These are phyloP conservation scores for Hanseniaspora clermontiae DNA, from an alignment of 805 yeast species.

Conservation along the genomic window DNA sequence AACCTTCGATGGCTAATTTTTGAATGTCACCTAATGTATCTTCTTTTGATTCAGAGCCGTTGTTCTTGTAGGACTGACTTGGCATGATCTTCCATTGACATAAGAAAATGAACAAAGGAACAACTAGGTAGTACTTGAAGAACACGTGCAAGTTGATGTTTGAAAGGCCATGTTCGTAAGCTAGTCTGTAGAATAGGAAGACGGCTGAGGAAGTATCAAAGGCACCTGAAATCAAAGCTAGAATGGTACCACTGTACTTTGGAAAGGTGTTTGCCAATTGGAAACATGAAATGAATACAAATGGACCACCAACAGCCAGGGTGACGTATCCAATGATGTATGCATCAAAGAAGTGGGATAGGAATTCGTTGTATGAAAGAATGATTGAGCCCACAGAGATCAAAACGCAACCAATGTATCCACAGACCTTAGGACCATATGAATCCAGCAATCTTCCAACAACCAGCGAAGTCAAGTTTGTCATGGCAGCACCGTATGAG, in stretches of 20 bases:
- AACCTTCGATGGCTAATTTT: slow-evolving; percentile 57
- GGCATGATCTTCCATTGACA: slow-evolving; percentile 81
- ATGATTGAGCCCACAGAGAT: slow-evolving; percentile 42
- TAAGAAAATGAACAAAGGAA: slow-evolving; percentile 62
- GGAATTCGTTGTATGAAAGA: slow-evolving; percentile 11
- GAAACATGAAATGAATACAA: slow-evolving; percentile 79
- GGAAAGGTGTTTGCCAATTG: slow-evolving; percentile 85
- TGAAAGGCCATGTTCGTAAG: slow-evolving; percentile 35
- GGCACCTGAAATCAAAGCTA: slow-evolving; percentile 84
- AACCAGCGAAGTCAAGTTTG: slow-evolving; percentile 69
- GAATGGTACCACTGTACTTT: slow-evolving; percentile 60
- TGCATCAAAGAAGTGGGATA: slow-evolving; percentile 37
- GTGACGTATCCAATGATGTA: slow-evolving; percentile 62
- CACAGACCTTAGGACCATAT: slow-evolving; percentile 71
- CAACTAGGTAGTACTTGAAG: slow-evolving; percentile 53
- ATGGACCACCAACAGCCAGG: slow-evolving; percentile 86
- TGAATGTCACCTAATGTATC: slow-evolving; percentile 33
- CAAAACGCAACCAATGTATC: slow-evolving; percentile 55
- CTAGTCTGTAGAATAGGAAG: slow-evolving; percentile 57
- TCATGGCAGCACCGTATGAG: slow-evolving; percentile 73
- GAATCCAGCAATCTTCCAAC: slow-evolving; percentile 71
- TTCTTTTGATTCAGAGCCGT: slow-evolving; percentile 29
- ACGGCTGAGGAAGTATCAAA: slow-evolving; percentile 88
- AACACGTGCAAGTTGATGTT: slow-evolving; percentile 38
- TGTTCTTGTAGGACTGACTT: slow-evolving; percentile 54